Evolutionary conservation across 768 basidiomycete species (phyloP), one percentile per base, ranked within the genome.

Genomic region (Sarcodon aspratus): DNA sequence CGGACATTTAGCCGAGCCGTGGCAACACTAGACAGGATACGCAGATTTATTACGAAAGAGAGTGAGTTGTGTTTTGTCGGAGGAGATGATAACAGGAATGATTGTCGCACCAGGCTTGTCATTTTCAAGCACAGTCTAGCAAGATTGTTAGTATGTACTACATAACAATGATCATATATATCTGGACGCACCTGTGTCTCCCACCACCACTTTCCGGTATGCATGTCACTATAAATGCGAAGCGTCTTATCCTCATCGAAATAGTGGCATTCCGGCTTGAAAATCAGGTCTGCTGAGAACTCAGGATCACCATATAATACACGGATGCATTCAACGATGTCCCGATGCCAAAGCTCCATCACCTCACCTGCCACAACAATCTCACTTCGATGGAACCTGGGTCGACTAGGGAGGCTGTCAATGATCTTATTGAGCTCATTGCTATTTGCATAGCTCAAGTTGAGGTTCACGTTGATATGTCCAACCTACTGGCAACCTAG

Each of bases 131-230:
- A 46, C 37, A 3, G 18, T 37, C 54, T 59, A n/a, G n/a, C n/a
- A n/a, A n/a, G n/a, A n/a, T n/a, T n/a, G n/a, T n/a, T n/a, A n/a
- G n/a, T n/a, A n/a, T n/a, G n/a, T n/a, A n/a, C n/a, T n/a, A n/a
- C n/a, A n/a, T n/a, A n/a, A n/a, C n/a, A n/a, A n/a, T n/a, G n/a
- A n/a, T n/a, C n/a, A n/a, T n/a, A n/a, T n/a, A n/a, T n/a, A n/a
- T n/a, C n/a, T n/a, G 38, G n/a, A 17, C 65, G 27, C 51, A 74
- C 74, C 62, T 76, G 75, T 1, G 63, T 68, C 9, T 44, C 44
- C 73, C 74, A 76, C 75, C 74, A 76, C 75, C 75, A 78, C 43
- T 66, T 63, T 0, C 69, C 72, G 0, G 71, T 75, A 37, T 73
- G 61, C 65, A 75, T 67, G 42, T 75, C 71, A 50, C 58, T 53